Conservation (phyloP, 2,329 filamentous ascomycete genomes). For the Ascocoryne sarcoides region DNA sequence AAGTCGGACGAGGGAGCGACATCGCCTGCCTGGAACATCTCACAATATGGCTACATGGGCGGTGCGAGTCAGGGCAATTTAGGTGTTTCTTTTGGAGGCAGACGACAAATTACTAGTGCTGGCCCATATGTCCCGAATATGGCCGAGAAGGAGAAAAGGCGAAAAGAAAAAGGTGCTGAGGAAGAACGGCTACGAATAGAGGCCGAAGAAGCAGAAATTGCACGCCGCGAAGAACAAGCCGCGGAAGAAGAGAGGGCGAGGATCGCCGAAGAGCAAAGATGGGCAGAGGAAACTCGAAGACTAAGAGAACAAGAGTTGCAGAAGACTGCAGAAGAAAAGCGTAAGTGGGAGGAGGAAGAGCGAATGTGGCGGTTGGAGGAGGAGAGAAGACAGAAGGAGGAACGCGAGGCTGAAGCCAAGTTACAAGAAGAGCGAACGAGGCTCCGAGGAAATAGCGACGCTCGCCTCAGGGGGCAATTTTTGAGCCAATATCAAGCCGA, state of each 20-base stretch:
- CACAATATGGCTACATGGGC: slow-evolving; percentile 97
- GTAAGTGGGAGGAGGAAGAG: slow-evolving; percentile 71
- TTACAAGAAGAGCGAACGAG: slow-evolving; percentile 57
- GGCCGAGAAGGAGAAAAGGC: slow-evolving; percentile 71
- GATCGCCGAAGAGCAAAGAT: slow-evolving; percentile 54
- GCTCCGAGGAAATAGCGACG: slow-evolving; percentile 52
- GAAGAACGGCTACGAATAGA: slow-evolving; percentile 49
- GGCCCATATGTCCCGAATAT: slow-evolving; percentile 70
- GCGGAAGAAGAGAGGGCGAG: slow-evolving; percentile 55
- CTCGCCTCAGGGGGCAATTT: slow-evolving; percentile 70
- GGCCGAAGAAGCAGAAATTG: slow-evolving; percentile 43
- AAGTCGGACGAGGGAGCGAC: slow-evolving; percentile 72
- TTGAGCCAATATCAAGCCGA: slow-evolving; percentile 80
- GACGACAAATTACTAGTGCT: slow-evolving; percentile 84
- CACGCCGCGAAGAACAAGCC: slow-evolving; percentile 37
- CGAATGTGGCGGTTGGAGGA: slow-evolving; percentile 70
- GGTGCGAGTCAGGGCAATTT: slow-evolving; percentile 94
- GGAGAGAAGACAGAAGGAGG: slow-evolving; percentile 60
- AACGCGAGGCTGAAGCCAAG: slow-evolving; percentile 61
- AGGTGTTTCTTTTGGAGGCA: slow-evolving; percentile 83
- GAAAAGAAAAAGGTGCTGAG: slow-evolving; percentile 48
- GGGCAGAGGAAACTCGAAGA: slow-evolving; percentile 56
- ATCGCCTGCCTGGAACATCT: slow-evolving; percentile 92
- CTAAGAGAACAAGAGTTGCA: slow-evolving; percentile 49
- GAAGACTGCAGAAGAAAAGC: slow-evolving; percentile 57